Conservation (phyloP, 73 alveolate species). For the Symbiodinium pilosum region DNA sequence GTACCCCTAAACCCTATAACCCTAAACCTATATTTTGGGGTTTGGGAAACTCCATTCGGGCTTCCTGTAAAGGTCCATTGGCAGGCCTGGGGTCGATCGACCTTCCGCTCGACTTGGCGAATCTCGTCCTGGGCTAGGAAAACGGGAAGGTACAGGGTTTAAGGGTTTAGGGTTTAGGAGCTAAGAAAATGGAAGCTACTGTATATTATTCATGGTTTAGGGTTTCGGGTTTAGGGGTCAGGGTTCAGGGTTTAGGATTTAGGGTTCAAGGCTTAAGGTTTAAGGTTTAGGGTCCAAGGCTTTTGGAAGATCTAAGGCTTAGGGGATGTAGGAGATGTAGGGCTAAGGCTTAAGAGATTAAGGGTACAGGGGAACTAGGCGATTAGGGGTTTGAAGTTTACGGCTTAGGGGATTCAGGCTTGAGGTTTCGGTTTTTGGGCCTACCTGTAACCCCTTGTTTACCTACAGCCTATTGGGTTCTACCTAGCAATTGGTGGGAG, state of each 20-base stretch:
- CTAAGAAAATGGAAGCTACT: not conserved
- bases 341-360: too few species aligned
- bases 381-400: not conserved
- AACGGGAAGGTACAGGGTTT: not conserved
- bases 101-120: not conserved
- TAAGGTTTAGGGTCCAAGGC: not conserved
- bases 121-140: not conserved
- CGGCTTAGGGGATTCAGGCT: not conserved
- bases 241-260: not conserved
- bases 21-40: not conserved
- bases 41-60: not conserved
- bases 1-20: not conserved
- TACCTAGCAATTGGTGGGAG: too few species aligned
- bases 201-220: not conserved
- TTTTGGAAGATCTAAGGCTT: too few species aligned
- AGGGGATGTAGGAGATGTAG: too few species aligned
- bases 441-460: too few species aligned
- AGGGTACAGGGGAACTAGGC: too few species aligned
- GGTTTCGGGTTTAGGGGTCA: not conserved
- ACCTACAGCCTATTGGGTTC: too few species aligned
- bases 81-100: constrained; percentile 1
- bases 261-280: not conserved
- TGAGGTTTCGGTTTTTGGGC: too few species aligned
- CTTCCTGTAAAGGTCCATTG: not conserved
- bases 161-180: not conserved